Evolutionary conservation across 1,284 basidiomycete species (phyloP).

Genomic region (Cerioporus squamosus): DNA sequence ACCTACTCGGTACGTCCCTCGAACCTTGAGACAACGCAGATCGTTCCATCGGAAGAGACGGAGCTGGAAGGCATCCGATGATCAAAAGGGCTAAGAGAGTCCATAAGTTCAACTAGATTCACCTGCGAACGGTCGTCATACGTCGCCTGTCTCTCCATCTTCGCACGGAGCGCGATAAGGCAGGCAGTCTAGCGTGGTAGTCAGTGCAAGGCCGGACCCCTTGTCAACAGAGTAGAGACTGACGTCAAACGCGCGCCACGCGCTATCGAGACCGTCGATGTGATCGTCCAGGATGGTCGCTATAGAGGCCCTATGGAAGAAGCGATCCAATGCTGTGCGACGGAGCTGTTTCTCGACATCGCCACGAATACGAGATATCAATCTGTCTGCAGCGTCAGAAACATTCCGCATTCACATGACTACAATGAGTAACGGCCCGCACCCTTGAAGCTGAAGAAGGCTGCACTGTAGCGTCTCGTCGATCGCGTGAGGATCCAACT

Average conservation of each 20-base stretch:
- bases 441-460: slow-evolving; percentile 7
- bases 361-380: neutral
- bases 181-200: slow-evolving; percentile 6
- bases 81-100: neutral
- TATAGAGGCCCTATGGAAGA: slow-evolving; percentile 10
- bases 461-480: neutral
- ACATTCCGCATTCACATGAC: neutral
- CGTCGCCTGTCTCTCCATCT: slow-evolving; percentile 6
- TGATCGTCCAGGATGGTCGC: slow-evolving; percentile 10
- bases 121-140: slow-evolving; percentile 14
- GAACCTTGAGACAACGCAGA: slow-evolving; percentile 1
- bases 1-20: neutral
- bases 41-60: slow-evolving; percentile 16
- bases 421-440: neutral
- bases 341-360: slow-evolving; percentile 7
- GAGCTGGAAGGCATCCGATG: neutral
- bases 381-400: neutral
- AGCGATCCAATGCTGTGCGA: slow-evolving; percentile 2
- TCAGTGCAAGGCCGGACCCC: no score
- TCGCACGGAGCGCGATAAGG: slow-evolving; percentile 11
- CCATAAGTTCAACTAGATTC: no score
- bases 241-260: slow-evolving; percentile 13
- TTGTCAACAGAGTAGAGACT: neutral
- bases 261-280: slow-evolving; percentile 7
- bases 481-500: slow-evolving; percentile 4